phyloP scores from a whole-genome alignment of 495 filamentous ascomycete species.

The Neurospora sp. region DNA sequence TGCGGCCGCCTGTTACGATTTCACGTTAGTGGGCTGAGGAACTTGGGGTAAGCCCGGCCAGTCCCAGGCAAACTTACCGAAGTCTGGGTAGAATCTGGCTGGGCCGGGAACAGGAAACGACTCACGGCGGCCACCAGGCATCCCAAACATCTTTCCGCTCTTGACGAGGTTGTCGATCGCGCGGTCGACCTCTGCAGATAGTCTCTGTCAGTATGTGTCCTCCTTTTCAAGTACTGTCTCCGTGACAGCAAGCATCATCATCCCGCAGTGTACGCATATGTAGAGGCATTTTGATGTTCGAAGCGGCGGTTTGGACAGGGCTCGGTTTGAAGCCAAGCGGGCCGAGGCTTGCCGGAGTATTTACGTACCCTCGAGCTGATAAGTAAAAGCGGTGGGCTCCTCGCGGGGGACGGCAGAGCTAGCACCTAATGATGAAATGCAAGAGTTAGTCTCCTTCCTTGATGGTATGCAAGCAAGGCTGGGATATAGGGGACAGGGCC shows the following conservation, averaged over 20 bases:
- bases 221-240: not conserved
- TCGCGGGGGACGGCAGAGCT: slow-evolving; percentile 69
- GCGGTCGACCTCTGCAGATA: slow-evolving; percentile 74
- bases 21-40: slow-evolving; percentile 18
- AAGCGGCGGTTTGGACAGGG: not conserved
- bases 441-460: slow-evolving; percentile 26
- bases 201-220: slow-evolving; percentile 9
- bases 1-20: slow-evolving; percentile 29
- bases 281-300: not conserved
- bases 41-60: slow-evolving; percentile 16
- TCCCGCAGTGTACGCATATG: not conserved
- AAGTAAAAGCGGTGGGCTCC: slow-evolving; percentile 69
- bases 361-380: slow-evolving; percentile 85
- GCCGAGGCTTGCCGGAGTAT: not conserved
- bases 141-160: slow-evolving; percentile 83
- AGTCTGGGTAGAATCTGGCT: slow-evolving; percentile 47
- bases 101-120: slow-evolving; percentile 63
- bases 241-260: not conserved
- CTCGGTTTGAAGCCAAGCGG: not conserved
- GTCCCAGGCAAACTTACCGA: slow-evolving; percentile 34
- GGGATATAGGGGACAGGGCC: not conserved
- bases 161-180: slow-evolving; percentile 92
- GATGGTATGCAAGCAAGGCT: slow-evolving; percentile 8
- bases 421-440: slow-evolving; percentile 44
- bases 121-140: slow-evolving; percentile 64